These are phyloP conservation scores for Pythium aquatile DNA, from an alignment of 352 stramenopile genomes.

Conservation along the genomic window DNA sequence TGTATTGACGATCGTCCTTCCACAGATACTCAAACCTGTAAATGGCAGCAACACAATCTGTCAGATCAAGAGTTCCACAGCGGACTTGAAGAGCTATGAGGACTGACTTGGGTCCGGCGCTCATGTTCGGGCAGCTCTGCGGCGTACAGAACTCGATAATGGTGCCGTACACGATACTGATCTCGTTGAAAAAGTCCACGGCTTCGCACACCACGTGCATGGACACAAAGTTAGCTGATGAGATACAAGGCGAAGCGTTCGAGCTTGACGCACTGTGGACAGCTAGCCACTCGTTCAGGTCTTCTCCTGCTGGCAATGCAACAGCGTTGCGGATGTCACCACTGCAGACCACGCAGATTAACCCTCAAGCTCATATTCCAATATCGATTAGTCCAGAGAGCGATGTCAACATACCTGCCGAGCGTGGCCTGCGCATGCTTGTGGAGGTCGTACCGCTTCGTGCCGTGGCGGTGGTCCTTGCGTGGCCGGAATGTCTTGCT, in stretches of 20 bases:
- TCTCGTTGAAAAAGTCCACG: slow-evolving; percentile 95
- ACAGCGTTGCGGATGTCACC: slow-evolving; percentile 66
- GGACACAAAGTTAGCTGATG: neutral
- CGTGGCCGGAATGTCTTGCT: slow-evolving; percentile 87
- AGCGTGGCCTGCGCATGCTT: slow-evolving; percentile 81
- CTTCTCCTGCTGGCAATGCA: slow-evolving; percentile 70
- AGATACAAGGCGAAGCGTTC: neutral
- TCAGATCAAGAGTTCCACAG: neutral
- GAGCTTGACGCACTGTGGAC: slow-evolving; percentile 63
- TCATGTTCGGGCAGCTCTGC: slow-evolving; percentile 71
- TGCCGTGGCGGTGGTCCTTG: slow-evolving; percentile 80
- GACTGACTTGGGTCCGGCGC: slow-evolving; percentile 58
- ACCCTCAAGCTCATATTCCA: neutral
- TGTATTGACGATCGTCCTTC: slow-evolving; percentile 77
- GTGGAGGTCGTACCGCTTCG: slow-evolving; percentile 83
- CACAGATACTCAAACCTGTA: slow-evolving; percentile 87
- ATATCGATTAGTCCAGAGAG: neutral
- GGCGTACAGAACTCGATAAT: slow-evolving; percentile 81
- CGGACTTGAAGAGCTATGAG: neutral
- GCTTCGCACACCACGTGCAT: slow-evolving; percentile 36
- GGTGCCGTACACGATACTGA: slow-evolving; percentile 92
- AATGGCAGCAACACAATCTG: neutral
- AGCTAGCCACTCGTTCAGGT: slow-evolving; percentile 91
- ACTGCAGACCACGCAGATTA: slow-evolving; percentile 26
- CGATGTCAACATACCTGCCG: slow-evolving; percentile 54